These are phyloP conservation scores for Fagus crenata DNA, from an alignment of 306 rosid genomes.

Conservation along the genomic window DNA sequence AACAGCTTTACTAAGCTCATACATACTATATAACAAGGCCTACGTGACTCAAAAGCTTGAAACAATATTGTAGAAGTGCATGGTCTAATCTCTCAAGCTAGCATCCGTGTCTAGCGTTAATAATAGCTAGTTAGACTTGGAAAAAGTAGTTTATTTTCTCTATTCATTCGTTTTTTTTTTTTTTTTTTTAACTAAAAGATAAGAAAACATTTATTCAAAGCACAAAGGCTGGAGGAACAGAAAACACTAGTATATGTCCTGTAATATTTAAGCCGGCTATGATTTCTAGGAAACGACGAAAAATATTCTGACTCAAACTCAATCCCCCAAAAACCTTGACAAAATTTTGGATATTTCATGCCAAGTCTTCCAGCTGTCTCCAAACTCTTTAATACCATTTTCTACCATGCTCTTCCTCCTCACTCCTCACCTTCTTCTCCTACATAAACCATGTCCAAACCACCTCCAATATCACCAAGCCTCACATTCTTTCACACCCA, in stretches of 20 bases:
- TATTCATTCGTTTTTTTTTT: too few relatives aligned
- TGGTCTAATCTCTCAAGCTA: neutral
- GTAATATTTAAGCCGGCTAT: too few relatives aligned
- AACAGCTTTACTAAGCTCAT: too few relatives aligned
- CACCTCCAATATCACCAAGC: neutral
- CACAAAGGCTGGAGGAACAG: too few relatives aligned
- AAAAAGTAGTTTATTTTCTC: too few relatives aligned
- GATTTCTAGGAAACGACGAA: too few relatives aligned
- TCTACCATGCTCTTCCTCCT: neutral
- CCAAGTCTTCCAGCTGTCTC: neutral
- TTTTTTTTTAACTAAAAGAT: too few relatives aligned
- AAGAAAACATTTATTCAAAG: too few relatives aligned
- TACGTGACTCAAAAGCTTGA: neutral
- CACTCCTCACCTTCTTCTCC: neutral
- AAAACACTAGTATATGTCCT: too few relatives aligned
- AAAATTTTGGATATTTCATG: neutral
- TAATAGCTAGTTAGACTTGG: conserved; percentile 14
- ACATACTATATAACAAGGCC: too few relatives aligned
- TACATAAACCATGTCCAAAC: neutral
- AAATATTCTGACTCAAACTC: neutral
- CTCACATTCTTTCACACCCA: neutral
- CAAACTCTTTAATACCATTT: neutral
- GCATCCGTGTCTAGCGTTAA: neutral
- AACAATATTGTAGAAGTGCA: neutral
- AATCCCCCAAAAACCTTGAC: neutral